Evolutionary conservation across 257 asterid species (phyloP), one percentile per base, ranked within the genome.

Genomic region (Przewalskia tangutica): DNA sequence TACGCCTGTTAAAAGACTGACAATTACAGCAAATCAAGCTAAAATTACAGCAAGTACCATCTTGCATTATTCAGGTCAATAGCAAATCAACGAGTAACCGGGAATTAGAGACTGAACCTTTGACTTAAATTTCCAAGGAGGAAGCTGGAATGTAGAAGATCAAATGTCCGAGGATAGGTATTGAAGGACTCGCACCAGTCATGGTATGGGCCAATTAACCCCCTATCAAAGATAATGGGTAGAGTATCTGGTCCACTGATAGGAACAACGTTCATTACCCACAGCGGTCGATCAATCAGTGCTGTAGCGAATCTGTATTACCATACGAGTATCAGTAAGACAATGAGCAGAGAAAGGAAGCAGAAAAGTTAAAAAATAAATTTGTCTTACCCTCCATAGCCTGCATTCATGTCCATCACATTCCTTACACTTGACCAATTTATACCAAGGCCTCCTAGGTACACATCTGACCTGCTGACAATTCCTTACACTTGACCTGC

Each of bases 101-200:
- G 68, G 82, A n/a, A 79, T 59, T 64, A 44, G 14, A 59, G 75
- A 62, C 75, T 7, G 50, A 60, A 94, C 98, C 99, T 94, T 86
- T 86, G 87, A 55, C 89, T 89, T 86, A 93, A 83, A 84, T 91
- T 93, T 85, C 84, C 86, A 20, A 94, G 88, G 85, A 93, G 97
- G 90, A 89, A 93, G 85, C 93, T 92, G 54, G 98, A 85, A 83
- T 96, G 98, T 81, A 96, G 91, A 86, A 96, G 97, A 92, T 96
- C 98, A 60, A 85, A 94, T 70, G 99, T 87, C 81, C 98, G 88
- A 14, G 99, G 98, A 84, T 96, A 96, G 55, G 98, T 93, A 86
- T 86, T 94, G 38, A 94, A 88, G 46, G 98, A 91, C 87, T 94
- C 99, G 8, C 99, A 96, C 99, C 99, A 96, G 77, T 96, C 99